phyloP scores from a whole-genome alignment of 441 rosid species.

The Bruguiera hainesii region DNA sequence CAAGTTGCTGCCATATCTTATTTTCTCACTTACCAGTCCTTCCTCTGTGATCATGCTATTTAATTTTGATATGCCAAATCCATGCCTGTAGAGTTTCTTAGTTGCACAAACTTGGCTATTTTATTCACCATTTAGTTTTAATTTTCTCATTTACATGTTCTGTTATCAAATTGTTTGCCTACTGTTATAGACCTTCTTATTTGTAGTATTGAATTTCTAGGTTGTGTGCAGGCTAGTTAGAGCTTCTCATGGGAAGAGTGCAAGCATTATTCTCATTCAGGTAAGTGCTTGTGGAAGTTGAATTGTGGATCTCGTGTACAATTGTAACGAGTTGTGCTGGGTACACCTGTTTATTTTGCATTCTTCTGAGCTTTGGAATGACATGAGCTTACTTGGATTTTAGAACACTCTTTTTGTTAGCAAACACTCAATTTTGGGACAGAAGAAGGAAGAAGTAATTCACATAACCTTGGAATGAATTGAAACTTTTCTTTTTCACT shows the following conservation, averaged over 20 bases:
- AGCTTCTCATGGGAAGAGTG: slow-evolving; percentile 69
- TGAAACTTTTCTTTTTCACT: too few species aligned
- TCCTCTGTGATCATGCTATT: too few species aligned
- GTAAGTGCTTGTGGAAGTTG: slow-evolving; percentile 22
- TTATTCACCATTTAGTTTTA: background rate
- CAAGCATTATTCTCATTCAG: slow-evolving; percentile 80
- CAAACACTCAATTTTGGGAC: background rate
- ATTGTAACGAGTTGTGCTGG: background rate
- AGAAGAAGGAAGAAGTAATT: too few species aligned
- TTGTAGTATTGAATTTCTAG: slow-evolving; percentile 1
- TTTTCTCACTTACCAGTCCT: too few species aligned
- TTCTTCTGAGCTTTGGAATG: too few species aligned
- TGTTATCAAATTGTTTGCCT: too few species aligned
- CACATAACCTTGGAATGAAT: too few species aligned
- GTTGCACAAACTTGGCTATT: too few species aligned
- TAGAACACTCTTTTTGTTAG: background rate
- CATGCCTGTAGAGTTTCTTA: too few species aligned
- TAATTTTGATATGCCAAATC: too few species aligned
- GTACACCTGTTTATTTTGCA: background rate
- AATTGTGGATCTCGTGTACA: background rate
- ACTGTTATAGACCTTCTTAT: background rate
- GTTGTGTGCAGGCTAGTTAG: slow-evolving; percentile 52
- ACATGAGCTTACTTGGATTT: background rate
- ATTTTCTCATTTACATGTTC: background rate
- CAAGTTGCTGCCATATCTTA: too few species aligned